Conservation (phyloP, 140 eudicot species). For the Stevia rebaudiana region DNA sequence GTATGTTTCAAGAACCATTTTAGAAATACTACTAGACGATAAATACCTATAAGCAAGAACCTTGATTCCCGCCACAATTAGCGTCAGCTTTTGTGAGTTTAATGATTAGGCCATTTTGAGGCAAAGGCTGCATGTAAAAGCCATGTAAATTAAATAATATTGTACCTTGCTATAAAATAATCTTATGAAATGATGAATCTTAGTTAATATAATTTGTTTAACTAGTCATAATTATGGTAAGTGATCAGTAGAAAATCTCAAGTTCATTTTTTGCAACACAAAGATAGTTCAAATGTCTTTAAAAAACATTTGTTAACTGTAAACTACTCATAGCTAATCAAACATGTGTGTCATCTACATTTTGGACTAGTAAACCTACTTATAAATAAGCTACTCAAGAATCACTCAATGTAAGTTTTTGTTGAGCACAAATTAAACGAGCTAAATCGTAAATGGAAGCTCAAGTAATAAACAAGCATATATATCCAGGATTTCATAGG, state of each 20-base stretch:
- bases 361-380: too few relatives aligned
- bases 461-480: too few relatives aligned
- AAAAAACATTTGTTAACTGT: not conserved
- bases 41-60: slow-evolving; percentile 8
- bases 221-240: not conserved
- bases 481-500: too few relatives aligned
- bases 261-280: not conserved
- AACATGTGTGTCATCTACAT: too few relatives aligned
- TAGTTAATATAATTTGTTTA: not conserved
- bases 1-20: slow-evolving; percentile 18
- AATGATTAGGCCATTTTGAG: slow-evolving; percentile 27
- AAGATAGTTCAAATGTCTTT: not conserved
- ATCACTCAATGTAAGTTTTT: too few relatives aligned
- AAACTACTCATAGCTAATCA: too few relatives aligned
- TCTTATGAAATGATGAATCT: not conserved
- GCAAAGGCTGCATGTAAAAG: slow-evolving; percentile 16
- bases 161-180: not conserved
- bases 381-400: too few relatives aligned
- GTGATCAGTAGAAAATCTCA: not conserved
- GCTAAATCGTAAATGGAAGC: too few relatives aligned
- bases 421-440: too few relatives aligned
- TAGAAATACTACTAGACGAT: not conserved
- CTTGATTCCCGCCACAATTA: slow-evolving; percentile 37
- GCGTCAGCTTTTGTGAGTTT: slow-evolving; percentile 23
- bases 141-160: not conserved